Conservation (phyloP, 306 rosid species). For the Herpetospermum pedunculosum region DNA sequence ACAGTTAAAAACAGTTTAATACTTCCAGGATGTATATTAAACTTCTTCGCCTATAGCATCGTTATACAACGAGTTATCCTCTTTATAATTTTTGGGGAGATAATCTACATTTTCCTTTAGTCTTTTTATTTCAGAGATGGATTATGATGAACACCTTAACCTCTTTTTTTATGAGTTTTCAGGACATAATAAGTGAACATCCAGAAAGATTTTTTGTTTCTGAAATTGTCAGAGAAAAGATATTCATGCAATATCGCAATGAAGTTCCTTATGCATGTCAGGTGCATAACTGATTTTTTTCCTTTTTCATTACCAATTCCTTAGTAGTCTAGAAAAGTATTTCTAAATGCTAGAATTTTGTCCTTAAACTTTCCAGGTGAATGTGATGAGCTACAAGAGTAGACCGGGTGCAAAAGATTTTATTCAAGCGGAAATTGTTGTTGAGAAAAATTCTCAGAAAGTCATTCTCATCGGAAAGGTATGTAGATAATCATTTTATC, state of each 20-base stretch:
- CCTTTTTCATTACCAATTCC: background rate
- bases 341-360: background rate
- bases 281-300: conserved; percentile 28
- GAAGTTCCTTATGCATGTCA: conserved; percentile 94
- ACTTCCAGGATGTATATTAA: background rate
- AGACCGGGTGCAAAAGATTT: conserved; percentile 84
- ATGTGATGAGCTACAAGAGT: conserved; percentile 75
- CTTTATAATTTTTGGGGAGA: background rate
- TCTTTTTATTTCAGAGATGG: background rate
- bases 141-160: conserved; percentile 12
- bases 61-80: background rate
- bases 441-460: conserved; percentile 80
- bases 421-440: conserved; percentile 81
- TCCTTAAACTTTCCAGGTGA: conserved; percentile 41
- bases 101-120: background rate
- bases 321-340: background rate
- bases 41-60: background rate
- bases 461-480: conserved; percentile 79
- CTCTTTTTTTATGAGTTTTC: conserved; percentile 23
- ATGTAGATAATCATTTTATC: background rate
- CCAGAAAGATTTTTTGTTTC: conserved; percentile 91
- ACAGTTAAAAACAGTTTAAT: background rate
- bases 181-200: conserved; percentile 94
- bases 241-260: conserved; percentile 80
- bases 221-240: conserved; percentile 91